Evolutionary conservation across 2,329 filamentous ascomycete species (phyloP), one percentile per base, ranked within the genome.

Genomic region (Sordariomycetes sp.): DNA sequence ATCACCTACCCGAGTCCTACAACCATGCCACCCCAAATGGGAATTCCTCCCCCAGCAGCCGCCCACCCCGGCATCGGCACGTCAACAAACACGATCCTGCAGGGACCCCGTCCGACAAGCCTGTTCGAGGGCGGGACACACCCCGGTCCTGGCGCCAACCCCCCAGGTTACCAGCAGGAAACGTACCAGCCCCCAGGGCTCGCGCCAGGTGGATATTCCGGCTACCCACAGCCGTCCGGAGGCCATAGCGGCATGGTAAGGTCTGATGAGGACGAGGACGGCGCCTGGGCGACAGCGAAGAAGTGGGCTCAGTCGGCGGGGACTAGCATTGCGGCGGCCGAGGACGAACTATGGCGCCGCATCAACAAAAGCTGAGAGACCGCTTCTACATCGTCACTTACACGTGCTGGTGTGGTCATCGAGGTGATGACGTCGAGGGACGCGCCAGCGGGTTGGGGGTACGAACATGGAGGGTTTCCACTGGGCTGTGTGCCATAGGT

Each of bases 271-370:
- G 63, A 62, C 17, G 74, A 74, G 20, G 71, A 73, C 2, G 73
- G 76, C n/a, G 68, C 82, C 6, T 82, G 79, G 78, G 73, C 73
- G 57, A 68, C 76, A 53, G 80, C 80, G 12, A 81, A 78, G 72
- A 82, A 79, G 66, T 76, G 78, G 73, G 79, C 77, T 52, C 70
- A 74, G 59, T 75, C 74, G 36, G 81, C 81, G 7, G 81, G 81
- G 55, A 76, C 77, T 60, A 80, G 76, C 65, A 67, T 85, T 32
- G 77, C 75, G 10, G 78, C 76, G 15, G 80, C 79, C 15, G 82
- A 85, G 70, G 72, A 70, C 55, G 80, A 84, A 67, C 76, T 85
- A 25, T 85, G 82, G 82, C 78, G 76, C 68, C 77, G 75, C 64
- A 80, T 85, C 65, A 84, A 81, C 68, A 82, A 80, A 69, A 72